Base-by-base conservation (phyloP, 768 basidiomycete genomes). In the Cystofilobasidium capitatum region DNA sequence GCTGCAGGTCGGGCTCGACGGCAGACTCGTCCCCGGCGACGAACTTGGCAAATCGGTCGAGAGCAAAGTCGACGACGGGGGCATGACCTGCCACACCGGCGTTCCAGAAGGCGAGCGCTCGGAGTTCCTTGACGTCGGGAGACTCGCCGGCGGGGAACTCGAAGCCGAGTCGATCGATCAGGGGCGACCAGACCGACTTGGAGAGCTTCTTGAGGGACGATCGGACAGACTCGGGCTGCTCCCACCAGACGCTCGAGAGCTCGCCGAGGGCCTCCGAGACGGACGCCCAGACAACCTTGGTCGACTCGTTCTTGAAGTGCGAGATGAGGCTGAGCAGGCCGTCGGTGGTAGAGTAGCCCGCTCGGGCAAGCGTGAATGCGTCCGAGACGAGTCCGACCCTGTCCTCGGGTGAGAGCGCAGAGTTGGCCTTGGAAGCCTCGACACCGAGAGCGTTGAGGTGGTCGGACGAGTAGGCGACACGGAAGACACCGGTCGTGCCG, bases 401-500 rank as follows among this genome's bases (percentile, higher is more conserved):
- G 75, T 99, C 94, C 65, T 89, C 85, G 69, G 91, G 79, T 0
- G 86, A 82, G 79, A 94, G 91, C 10, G 82, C 77, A 4, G 83
- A 83, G 65, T 83, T 77, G 16, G 79, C 73, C 73, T 83, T 85
- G n/a, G 85, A 82, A 1, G 89, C 91, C 74, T 92, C 89, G 24
- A 80, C 77, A 6, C 88, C 91, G 69, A 97, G 88, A 74, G 84
- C 84, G 31, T 81, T 81, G 17, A 96, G 81, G 58, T 89, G 82
- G 71, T 89, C 87, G 31, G 88, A 83, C 13, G 86, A 82, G 79
- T 99, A 99, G 37, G 88, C 78, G 26, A 93, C 91, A 36, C 92
- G 88, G 77, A 87, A 98, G 72, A 94, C 88, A 68, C 93, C 91
- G 60, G 83, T 83, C 0, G 91, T 92, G 47, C 86, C 86, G 3